Evolutionary conservation across 2,329 filamentous ascomycete species (phyloP), one percentile per base, ranked within the genome.

Genomic region (Pseudocercospora pini-densiflorae): DNA sequence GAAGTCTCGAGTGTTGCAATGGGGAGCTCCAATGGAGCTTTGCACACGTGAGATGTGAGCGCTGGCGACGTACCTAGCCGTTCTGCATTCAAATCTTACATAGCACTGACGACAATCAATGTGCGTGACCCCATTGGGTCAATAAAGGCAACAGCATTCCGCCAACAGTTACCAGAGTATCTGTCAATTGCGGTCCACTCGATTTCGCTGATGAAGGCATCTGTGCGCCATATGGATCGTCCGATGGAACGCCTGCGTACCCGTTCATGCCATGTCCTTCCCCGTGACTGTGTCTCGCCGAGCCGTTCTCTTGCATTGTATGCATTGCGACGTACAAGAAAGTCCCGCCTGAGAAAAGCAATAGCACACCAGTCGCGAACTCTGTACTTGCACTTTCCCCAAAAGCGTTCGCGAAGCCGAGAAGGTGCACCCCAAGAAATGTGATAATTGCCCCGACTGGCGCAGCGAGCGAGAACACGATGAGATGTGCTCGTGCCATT

Each of bases 271-370:
- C 79, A 2, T 80, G 80, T 21, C 23, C 62, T 65, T 23, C 59
- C 59, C 12, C 72, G 51, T 6, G 81, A 74, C 74, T 87, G 88
- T 60, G 88, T 85, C 78, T 71, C 54, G 70, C 55, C 7, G 76
- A 73, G 21, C 71, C 71, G 23, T 89, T 87, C 75, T 97, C 94
- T 77, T 96, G 92, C 93, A 98, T 97, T 0, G 94, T 93, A 77
- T 99, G 95, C 94, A 98, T 97, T 0, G 95, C 95, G 51, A 99
- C 95, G 76, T 98, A 97, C 90, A 99, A 80, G 77, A 99, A 99
- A 0, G 95, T 99, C 16, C 95, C 95, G 0, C 91, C 95, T 0
- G 93, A 97, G 77, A 99, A 99, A n/a, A 98, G 83, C 8, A 99
- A 82, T 51, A 98, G 82, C 84, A 97, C 92, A 24, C 95, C 95